Conservation (phyloP, 2,329 filamentous ascomycete species). For the Thelonectria olida region DNA sequence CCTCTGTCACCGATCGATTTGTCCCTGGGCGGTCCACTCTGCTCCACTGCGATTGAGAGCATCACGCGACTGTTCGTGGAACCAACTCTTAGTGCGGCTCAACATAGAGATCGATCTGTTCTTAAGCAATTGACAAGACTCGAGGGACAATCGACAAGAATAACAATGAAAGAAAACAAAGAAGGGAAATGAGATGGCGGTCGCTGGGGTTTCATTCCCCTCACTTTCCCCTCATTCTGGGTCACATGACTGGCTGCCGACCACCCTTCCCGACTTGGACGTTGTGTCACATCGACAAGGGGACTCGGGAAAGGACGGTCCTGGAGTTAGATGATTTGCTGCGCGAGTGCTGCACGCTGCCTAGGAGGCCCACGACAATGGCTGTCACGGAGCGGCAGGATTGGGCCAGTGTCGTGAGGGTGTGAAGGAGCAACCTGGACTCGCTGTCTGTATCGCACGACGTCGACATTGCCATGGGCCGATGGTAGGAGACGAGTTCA, state of each 20-base stretch:
- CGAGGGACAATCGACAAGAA: conserved; percentile 9
- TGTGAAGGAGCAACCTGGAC: conserved; percentile 22
- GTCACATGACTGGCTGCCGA: conserved; percentile 44
- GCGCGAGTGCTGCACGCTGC: conserved; percentile 24
- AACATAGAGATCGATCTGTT: conserved; percentile 10
- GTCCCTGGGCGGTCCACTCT: conserved; percentile 13
- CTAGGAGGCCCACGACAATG: conserved; percentile 15
- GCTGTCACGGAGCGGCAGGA: conserved; percentile 16
- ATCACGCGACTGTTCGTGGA: conserved; percentile 2
- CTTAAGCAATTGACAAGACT: conserved; percentile 9
- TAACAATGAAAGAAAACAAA: conserved; percentile 19
- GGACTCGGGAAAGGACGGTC: conserved; percentile 32
- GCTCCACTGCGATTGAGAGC: conserved; percentile 9
- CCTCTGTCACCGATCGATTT: conserved; percentile 2
- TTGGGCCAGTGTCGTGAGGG: conserved; percentile 16
- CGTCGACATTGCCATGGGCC: conserved; percentile 8
- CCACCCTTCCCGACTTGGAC: conserved; percentile 31
- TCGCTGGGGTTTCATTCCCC: conserved; percentile 39
- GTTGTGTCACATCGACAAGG: conserved; percentile 40
- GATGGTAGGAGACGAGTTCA: not conserved
- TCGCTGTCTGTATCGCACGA: conserved; percentile 19
- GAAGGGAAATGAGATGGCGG: conserved; percentile 21
- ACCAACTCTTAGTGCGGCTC: conserved; percentile 21
- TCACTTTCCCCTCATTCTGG: conserved; percentile 42
- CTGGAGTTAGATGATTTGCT: conserved; percentile 25